Percentiles rank a stretch among this genome's conserved stretches.
Conservation (phyloP, 148 eudicot species). For the Rhododendron mucronatum region DNA sequence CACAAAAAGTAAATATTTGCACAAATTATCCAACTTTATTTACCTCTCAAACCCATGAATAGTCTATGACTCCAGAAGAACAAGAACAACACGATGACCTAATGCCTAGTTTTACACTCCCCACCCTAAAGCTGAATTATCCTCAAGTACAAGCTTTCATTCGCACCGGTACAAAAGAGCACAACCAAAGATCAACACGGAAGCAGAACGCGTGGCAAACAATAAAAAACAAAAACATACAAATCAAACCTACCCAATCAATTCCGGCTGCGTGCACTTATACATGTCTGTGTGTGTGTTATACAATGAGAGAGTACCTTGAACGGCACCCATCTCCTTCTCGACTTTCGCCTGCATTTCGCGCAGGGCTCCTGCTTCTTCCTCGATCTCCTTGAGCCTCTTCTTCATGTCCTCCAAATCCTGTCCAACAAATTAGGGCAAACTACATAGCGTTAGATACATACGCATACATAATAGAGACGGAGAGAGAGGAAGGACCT, state of each 20-base stretch:
- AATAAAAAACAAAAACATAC: not conserved
- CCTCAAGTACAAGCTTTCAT: not conserved
- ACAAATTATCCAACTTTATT: not conserved
- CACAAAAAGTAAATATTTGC: not conserved
- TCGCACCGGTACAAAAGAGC: not conserved
- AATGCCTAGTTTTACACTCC: not conserved
- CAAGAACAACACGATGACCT: not conserved
- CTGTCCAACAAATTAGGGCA: slow-evolving; percentile 7
- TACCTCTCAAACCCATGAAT: not conserved
- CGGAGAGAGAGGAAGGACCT: slow-evolving; percentile 9
- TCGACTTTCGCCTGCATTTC: slow-evolving; percentile 40
- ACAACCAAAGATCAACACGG: slow-evolving; percentile 1
- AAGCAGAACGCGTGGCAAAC: not conserved
- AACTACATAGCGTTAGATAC: not conserved
- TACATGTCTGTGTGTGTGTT: not conserved
- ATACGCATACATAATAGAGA: not conserved
- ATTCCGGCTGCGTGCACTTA: not conserved
- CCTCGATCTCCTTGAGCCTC: slow-evolving; percentile 37
- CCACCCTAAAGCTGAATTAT: not conserved
- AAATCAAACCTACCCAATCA: not conserved
- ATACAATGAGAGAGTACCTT: slow-evolving; percentile 17
- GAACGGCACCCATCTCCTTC: slow-evolving; percentile 34
- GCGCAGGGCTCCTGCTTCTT: slow-evolving; percentile 35
- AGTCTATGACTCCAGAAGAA: not conserved
- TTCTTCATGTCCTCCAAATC: slow-evolving; percentile 38